phyloP scores from a whole-genome alignment of 2,329 filamentous ascomycete species.

The Colletotrichum sp. region DNA sequence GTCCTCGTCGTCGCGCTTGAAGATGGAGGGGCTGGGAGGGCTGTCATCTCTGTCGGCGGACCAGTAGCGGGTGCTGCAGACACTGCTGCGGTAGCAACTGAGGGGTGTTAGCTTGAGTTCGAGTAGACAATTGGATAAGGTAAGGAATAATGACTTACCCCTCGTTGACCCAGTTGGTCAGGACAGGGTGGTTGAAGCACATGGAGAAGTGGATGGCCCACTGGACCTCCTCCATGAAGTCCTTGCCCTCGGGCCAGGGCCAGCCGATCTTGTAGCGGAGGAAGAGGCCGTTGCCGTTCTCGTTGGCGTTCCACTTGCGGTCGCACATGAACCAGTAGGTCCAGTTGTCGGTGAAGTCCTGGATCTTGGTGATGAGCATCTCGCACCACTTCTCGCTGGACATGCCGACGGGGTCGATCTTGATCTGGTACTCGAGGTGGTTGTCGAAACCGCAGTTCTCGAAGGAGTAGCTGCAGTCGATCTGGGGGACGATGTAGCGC shows the following conservation, averaged over 20 bases:
- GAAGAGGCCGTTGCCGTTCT: neutral
- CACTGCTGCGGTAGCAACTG: constrained; percentile 7
- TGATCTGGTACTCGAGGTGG: constrained; percentile 8
- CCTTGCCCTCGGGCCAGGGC: neutral
- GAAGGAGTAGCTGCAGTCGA: constrained; percentile 8
- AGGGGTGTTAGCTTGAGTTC: too few species aligned
- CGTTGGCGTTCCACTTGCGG: neutral
- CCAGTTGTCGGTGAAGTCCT: neutral
- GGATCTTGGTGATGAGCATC: neutral
- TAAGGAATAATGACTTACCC: neutral
- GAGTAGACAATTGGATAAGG: neutral
- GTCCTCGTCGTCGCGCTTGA: neutral
- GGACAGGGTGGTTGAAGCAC: neutral
- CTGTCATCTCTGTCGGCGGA: neutral
- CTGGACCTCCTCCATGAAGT: neutral
- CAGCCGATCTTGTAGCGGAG: neutral
- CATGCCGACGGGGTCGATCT: neutral
- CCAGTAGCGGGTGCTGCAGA: neutral
- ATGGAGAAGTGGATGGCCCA: neutral
- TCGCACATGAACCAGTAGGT: neutral
- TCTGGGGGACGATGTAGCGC: neutral
- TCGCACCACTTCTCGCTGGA: constrained; percentile 4
- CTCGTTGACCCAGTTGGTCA: constrained; percentile 4
- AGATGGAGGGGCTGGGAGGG: neutral
- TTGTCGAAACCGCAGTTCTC: constrained; percentile 10